These are phyloP conservation scores for Pseudocercospora pini-densiflorae DNA, from an alignment of 2,329 filamentous ascomycete genomes.

Conservation along the genomic window DNA sequence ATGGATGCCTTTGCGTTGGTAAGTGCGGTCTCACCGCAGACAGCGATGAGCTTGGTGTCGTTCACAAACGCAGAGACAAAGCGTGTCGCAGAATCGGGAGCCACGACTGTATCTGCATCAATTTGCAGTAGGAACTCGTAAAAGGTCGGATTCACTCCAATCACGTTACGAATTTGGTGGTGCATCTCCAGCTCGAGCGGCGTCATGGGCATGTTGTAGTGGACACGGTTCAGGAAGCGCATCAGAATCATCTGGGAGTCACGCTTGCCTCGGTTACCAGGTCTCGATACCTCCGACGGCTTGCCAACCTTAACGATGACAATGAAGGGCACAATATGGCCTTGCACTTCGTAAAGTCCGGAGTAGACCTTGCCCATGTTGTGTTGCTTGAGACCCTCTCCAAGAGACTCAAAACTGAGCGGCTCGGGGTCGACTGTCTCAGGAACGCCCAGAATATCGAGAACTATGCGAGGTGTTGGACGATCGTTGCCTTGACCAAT, in stretches of 20 bases:
- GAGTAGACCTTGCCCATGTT: slow-evolving; percentile 99
- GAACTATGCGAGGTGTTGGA: slow-evolving; percentile 90
- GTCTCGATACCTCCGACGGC: slow-evolving; percentile 71
- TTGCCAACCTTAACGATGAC: slow-evolving; percentile 96
- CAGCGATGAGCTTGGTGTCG: slow-evolving; percentile 89
- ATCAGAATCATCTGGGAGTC: slow-evolving; percentile 98
- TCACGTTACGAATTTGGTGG: slow-evolving; percentile 98
- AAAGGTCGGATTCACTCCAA: slow-evolving; percentile 96
- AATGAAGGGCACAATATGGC: slow-evolving; percentile 96
- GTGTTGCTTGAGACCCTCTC: slow-evolving; percentile 95
- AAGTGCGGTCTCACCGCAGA: slow-evolving; percentile 92
- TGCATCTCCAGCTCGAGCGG: slow-evolving; percentile 98
- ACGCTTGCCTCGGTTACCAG: slow-evolving; percentile 98
- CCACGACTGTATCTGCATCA: slow-evolving; percentile 95
- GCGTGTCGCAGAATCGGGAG: slow-evolving; percentile 84
- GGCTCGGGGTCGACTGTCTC: slow-evolving; percentile 94
- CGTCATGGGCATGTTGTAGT: slow-evolving; percentile 96
- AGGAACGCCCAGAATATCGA: slow-evolving; percentile 94
- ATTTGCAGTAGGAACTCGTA: slow-evolving; percentile 98
- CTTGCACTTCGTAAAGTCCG: slow-evolving; percentile 94
- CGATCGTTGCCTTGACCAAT: slow-evolving; percentile 98
- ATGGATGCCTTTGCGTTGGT: slow-evolving; percentile 93
- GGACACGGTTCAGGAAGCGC: slow-evolving; percentile 98
- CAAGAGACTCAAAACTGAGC: slow-evolving; percentile 93
- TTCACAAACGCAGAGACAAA: slow-evolving; percentile 90